Evolutionary conservation across 306 rosid species (phyloP), one percentile per base, ranked within the genome.

Genomic region (Leucaena leucocephala): DNA sequence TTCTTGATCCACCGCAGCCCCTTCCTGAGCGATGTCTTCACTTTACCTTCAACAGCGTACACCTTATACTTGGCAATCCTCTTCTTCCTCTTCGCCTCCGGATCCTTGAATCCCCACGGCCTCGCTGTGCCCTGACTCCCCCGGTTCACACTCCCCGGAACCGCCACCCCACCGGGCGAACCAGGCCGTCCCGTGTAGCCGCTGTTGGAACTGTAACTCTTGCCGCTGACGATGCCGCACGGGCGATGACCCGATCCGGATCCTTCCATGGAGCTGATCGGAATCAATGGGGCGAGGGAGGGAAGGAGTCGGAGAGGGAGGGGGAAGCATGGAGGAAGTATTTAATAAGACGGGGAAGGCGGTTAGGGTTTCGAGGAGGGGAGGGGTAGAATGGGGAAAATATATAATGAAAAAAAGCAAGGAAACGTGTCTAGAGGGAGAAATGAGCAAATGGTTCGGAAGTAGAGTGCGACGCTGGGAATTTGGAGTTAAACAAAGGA

Each of bases 1-100:
- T 78, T 81, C 86, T 92, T 92, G 72, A 92, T 83, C 97, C 97
- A 92, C 46, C 90, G 86, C 46, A 92, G 52, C 22, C 96, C 93
- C 34, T 86, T 85, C 74, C 89, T 83, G 67, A 89, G 68, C 33
- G 93, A 71, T 8, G 84, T 87, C 74, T 92, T 92, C 34, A 92
- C 95, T 69, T 77, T 89, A 0, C 90, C 97, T 71, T 92, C 96
- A 0, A 90, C 90, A 0, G 89, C 77, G 74, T 92, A 92, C 52
- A 85, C 91, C 86, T 92, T 87, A 58, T 92, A 92, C 84, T 62
- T 87, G 0, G 92, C 88, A 43, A 92, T 84, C 79, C 97, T 87
- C 84, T 90, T 90, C 81, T 80, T 89, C 82, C 97, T 90, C 90
- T 84, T 90, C 33, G 84, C 36, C 50, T 89, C 90, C 27, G 93